Conservation (phyloP, 2,329 filamentous ascomycete species). For the Coniochaeta ligniaria region DNA sequence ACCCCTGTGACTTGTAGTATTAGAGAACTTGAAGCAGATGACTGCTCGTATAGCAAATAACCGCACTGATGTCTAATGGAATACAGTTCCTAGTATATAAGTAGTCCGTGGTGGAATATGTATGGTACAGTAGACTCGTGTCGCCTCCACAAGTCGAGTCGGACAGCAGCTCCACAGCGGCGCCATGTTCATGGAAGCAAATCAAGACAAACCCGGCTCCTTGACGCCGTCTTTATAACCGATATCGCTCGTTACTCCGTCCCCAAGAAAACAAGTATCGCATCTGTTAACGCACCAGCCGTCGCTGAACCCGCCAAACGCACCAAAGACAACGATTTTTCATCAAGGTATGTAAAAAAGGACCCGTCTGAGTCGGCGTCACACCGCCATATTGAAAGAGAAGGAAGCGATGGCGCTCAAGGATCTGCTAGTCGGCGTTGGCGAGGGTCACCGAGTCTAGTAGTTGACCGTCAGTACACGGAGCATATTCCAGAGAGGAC, state of each 20-base stretch:
- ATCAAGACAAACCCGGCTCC: not conserved
- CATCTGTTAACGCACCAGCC: not conserved
- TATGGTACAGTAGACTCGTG: not conserved
- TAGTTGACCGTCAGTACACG: slow-evolving; percentile 15
- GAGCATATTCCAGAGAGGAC: slow-evolving; percentile 3
- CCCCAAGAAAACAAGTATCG: not conserved
- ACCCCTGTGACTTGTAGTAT: not conserved
- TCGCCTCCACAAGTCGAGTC: not conserved
- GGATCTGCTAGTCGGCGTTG: slow-evolving; percentile 38
- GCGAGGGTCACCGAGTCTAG: slow-evolving; percentile 51
- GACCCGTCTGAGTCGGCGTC: not conserved
- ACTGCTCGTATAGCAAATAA: not conserved
- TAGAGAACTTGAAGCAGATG: not conserved
- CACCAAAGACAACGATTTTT: not conserved
- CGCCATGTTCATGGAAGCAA: slow-evolving; percentile 2
- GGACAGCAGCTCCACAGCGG: not conserved
- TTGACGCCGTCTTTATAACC: not conserved
- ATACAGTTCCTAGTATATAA: not conserved
- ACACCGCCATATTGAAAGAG: not conserved
- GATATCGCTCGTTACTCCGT: not conserved
- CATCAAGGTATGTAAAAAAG: not conserved
- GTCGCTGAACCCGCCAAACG: not conserved
- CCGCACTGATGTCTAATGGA: not conserved
- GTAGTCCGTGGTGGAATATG: too few relatives aligned
- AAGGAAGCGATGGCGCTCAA: slow-evolving; percentile 1